Conservation (phyloP, 495 filamentous ascomycete species). For the Aspergillus sclerotiicarbonarius region DNA sequence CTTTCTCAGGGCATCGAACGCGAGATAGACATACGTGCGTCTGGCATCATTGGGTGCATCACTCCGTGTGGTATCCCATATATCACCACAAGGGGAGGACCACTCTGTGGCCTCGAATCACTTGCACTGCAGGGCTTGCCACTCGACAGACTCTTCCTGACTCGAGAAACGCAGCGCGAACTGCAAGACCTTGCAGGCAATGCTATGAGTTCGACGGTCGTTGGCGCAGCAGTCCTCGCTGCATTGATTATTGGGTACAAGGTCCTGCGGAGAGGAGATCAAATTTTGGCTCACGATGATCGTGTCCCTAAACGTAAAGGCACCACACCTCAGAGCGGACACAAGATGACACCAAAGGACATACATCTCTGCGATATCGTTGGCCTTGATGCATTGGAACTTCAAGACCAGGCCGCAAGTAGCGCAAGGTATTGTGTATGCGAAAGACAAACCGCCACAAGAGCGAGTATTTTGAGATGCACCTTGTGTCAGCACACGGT, state of each 20-base stretch:
- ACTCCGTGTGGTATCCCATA: constrained; percentile 67
- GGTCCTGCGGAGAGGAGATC: constrained; percentile 26
- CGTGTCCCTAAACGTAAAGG: constrained; percentile 10
- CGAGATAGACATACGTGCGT: constrained; percentile 42
- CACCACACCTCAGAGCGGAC: constrained; percentile 2
- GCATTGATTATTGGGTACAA: constrained; percentile 47
- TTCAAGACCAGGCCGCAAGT: constrained; percentile 26
- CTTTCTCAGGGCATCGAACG: constrained; percentile 76
- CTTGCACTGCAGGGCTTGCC: constrained; percentile 73
- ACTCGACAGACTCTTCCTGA: constrained; percentile 58
- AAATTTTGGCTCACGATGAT: not conserved
- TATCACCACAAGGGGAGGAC: constrained; percentile 59
- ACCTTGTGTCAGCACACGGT: constrained; percentile 53
- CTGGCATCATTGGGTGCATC: constrained; percentile 66
- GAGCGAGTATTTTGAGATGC: constrained; percentile 45
- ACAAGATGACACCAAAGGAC: constrained; percentile 11
- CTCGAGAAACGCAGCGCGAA: constrained; percentile 60
- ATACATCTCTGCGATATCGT: constrained; percentile 7
- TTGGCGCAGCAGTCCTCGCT: constrained; percentile 60
- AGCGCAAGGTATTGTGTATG: constrained; percentile 55
- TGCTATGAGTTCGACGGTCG: constrained; percentile 77
- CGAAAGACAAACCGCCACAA: constrained; percentile 48
- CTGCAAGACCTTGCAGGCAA: constrained; percentile 77
- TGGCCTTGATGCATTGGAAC: constrained; percentile 5
- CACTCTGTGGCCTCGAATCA: constrained; percentile 64